A percentile compares a stretch with the other conserved stretches of the same genome.
Evolutionary conservation across 306 rosid genomes (phyloP).

Genomic region (Styphnolobium japonicum): DNA sequence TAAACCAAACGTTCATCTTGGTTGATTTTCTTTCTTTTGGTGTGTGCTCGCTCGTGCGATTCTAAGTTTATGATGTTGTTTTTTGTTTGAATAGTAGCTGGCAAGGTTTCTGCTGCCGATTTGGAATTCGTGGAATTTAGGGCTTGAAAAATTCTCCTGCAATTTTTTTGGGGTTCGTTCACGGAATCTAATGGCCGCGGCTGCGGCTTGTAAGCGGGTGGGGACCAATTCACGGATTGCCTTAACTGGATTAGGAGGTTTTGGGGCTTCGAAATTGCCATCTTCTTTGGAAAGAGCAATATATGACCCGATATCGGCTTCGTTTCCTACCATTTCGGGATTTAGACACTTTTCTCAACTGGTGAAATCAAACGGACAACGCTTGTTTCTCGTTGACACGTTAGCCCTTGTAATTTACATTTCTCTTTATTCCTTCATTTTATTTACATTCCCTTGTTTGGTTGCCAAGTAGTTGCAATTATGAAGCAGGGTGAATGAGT

Average conservation of each 20-base stretch:
- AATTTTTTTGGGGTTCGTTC: neutral
- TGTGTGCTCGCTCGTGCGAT: too few relatives aligned
- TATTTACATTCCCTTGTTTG: neutral
- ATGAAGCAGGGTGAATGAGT: neutral
- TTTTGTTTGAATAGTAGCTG: constrained; percentile 14
- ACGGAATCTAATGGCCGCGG: constrained; percentile 64
- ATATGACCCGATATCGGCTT: constrained; percentile 9
- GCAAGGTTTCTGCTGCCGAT: neutral
- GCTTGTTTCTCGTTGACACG: constrained; percentile 80
- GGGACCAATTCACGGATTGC: constrained; percentile 38
- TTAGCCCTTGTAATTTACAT: constrained; percentile 67
- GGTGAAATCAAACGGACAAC: constrained; percentile 65
- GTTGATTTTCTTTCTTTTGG: neutral
- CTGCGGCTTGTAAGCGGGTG: constrained; percentile 58
- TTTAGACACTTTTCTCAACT: constrained; percentile 48
- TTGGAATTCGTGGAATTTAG: constrained; percentile 8
- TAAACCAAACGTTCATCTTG: too few relatives aligned
- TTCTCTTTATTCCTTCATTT: neutral
- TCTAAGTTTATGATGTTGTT: neutral
- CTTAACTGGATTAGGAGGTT: constrained; percentile 37
- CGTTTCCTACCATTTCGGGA: too few relatives aligned
- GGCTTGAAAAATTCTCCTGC: neutral
- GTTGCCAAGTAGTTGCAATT: neutral
- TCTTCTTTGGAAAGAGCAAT: constrained; percentile 27
- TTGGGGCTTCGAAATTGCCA: constrained; percentile 35